A percentile compares a stretch with the other conserved stretches of the same genome.
Conservation (phyloP, 805 yeast genomes). For the Candida khao-thaluensis region DNA sequence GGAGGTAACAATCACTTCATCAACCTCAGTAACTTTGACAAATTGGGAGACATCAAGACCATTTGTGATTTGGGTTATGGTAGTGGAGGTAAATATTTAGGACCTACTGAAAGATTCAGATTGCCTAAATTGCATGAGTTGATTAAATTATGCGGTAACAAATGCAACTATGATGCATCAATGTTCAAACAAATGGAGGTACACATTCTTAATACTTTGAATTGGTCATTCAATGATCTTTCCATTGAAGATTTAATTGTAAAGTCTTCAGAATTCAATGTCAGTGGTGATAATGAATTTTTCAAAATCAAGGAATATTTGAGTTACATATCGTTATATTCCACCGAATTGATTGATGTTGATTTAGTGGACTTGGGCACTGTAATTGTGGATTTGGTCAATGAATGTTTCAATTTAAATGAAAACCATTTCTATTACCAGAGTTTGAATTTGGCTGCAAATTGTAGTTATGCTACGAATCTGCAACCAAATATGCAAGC, state of each 20-base stretch:
- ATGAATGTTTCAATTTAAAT: constrained; percentile 27
- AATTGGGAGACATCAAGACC: constrained; percentile 25
- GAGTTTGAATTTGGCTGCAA: constrained; percentile 18
- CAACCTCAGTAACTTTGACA: constrained; percentile 35
- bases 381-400: constrained; percentile 32
- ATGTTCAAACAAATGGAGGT: constrained; percentile 65
- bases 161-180: constrained; percentile 47
- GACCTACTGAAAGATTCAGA: constrained; percentile 72
- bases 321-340: constrained; percentile 49
- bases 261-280: constrained; percentile 35
- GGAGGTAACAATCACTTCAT: constrained; percentile 72
- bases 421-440: constrained; percentile 24
- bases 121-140: constrained; percentile 74
- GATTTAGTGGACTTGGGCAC: constrained; percentile 27
- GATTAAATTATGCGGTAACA: constrained; percentile 66
- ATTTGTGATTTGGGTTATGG: constrained; percentile 43
- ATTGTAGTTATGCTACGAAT: background rate
- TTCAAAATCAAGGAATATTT: constrained; percentile 50
- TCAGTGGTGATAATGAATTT: constrained; percentile 26
- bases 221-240: constrained; percentile 72
- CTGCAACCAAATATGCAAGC: too few relatives aligned
- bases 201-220: constrained; percentile 43
- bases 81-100: constrained; percentile 57
- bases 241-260: constrained; percentile 39
- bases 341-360: constrained; percentile 42